Percentiles rank a stretch among this genome's conserved stretches.
Conservation (phyloP, 148 eudicot species). For the Beta vulgaris region DNA sequence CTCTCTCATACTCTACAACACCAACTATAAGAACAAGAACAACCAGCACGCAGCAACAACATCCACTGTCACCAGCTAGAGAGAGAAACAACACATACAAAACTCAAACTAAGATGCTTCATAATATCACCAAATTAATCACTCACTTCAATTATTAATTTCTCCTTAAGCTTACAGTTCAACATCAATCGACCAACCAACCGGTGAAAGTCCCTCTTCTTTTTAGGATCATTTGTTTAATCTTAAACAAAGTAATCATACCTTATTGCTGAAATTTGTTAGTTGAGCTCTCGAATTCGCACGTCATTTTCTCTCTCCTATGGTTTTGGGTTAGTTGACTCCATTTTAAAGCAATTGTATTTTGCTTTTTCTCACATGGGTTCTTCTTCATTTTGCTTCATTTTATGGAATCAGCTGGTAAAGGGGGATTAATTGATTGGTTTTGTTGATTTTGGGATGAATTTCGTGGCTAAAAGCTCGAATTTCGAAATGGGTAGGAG, state of each 20-base stretch:
- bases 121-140: neutral
- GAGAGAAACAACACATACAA: neutral
- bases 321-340: slow-evolving; percentile 35
- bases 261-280: slow-evolving; percentile 3
- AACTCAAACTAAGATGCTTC: slow-evolving; percentile 4
- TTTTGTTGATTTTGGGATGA: slow-evolving; percentile 7
- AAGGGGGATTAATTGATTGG: slow-evolving; percentile 12
- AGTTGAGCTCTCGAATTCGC: slow-evolving; percentile 41
- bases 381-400: slow-evolving; percentile 10
- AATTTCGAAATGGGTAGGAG: slow-evolving; percentile 24
- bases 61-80: slow-evolving; percentile 15
- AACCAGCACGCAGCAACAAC: slow-evolving; percentile 14
- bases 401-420: neutral
- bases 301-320: slow-evolving; percentile 26
- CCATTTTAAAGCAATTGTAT: slow-evolving; percentile 30
- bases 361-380: slow-evolving; percentile 26
- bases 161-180: slow-evolving; percentile 15
- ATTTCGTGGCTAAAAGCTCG: slow-evolving; percentile 10
- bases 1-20: neutral
- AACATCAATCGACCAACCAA: slow-evolving; percentile 17
- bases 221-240: slow-evolving; percentile 18
- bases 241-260: neutral
- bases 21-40: neutral
- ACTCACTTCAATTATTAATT: neutral
- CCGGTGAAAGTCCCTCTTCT: slow-evolving; percentile 6